Conservation (phyloP, 164 flowering plant genomes). For the Magnolia changhungtana region DNA sequence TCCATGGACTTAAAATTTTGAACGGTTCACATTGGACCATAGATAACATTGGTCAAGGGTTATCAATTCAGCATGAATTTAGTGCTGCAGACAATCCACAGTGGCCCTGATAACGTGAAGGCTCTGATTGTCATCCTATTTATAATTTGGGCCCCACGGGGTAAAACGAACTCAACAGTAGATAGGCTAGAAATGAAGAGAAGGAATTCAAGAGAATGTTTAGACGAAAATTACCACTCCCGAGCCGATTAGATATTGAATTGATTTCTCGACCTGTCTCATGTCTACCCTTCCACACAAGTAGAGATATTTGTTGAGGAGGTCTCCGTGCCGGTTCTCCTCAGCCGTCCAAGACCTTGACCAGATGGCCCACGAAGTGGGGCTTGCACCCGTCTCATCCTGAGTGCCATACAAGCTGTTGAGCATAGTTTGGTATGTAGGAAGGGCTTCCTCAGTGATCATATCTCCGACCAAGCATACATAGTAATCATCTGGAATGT, state of each 20-base stretch:
- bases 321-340: slow-evolving; percentile 29
- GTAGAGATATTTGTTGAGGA: slow-evolving; percentile 53
- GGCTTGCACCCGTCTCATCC: slow-evolving; percentile 53
- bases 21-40: too few species aligned
- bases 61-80: too few species aligned
- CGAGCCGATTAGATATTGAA: slow-evolving; percentile 45
- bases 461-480: slow-evolving; percentile 18
- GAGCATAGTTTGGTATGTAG: slow-evolving; percentile 55
- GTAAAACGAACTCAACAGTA: neutral
- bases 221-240: slow-evolving; percentile 36
- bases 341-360: slow-evolving; percentile 58
- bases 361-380: slow-evolving; percentile 52
- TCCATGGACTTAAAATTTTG: too few species aligned
- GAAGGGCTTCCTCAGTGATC: slow-evolving; percentile 56
- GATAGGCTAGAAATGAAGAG: too few species aligned
- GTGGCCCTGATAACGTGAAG: too few species aligned
- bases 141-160: too few species aligned
- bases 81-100: too few species aligned
- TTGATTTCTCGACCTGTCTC: slow-evolving; percentile 49
- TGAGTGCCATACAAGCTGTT: slow-evolving; percentile 46
- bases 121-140: too few species aligned
- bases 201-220: too few species aligned
- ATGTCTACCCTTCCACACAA: slow-evolving; percentile 54
- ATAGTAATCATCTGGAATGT: slow-evolving; percentile 14
- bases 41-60: too few species aligned